Evolutionary conservation across 1,284 basidiomycete genomes (phyloP).

Genomic region (Peniophora sp.): DNA sequence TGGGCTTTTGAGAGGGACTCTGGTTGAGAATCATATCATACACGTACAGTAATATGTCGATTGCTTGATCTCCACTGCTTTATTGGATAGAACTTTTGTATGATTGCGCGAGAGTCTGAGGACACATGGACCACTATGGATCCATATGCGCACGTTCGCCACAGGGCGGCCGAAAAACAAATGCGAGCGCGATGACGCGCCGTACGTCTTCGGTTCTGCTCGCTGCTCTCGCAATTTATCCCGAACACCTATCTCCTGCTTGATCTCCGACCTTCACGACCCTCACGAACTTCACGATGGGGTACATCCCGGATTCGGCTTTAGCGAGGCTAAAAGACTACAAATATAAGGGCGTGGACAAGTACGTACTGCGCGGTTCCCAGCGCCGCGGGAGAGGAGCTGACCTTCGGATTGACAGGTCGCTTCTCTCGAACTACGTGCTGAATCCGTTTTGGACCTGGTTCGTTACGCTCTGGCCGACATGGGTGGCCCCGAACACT

Average conservation of each 20-base stretch:
- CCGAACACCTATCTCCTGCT: neutral
- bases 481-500: conserved; percentile 84
- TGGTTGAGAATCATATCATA: too few species aligned
- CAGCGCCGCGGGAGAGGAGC: neutral
- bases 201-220: neutral
- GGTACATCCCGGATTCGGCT: conserved; percentile 46
- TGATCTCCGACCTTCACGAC: conserved; percentile 1
- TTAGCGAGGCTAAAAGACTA: conserved; percentile 63
- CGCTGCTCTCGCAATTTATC: neutral
- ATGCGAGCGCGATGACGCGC: neutral
- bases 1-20: conserved; percentile 39
- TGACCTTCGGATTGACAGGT: conserved; percentile 33
- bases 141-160: too few species aligned
- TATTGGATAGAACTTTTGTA: too few species aligned
- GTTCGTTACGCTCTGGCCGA: conserved; percentile 90
- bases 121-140: too few species aligned
- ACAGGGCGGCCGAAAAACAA: too few species aligned
- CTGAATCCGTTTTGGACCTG: conserved; percentile 92
- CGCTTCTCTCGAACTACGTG: conserved; percentile 70
- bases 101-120: too few species aligned
- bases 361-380: conserved; percentile 33
- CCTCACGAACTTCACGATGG: conserved; percentile 23
- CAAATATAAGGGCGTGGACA: conserved; percentile 62
- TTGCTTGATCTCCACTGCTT: too few species aligned
- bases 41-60: too few species aligned